Percentiles rank a stretch among this genome's conserved stretches.
Evolutionary conservation across 345 rosid species (phyloP).

Genomic region (Brassica rapa): DNA sequence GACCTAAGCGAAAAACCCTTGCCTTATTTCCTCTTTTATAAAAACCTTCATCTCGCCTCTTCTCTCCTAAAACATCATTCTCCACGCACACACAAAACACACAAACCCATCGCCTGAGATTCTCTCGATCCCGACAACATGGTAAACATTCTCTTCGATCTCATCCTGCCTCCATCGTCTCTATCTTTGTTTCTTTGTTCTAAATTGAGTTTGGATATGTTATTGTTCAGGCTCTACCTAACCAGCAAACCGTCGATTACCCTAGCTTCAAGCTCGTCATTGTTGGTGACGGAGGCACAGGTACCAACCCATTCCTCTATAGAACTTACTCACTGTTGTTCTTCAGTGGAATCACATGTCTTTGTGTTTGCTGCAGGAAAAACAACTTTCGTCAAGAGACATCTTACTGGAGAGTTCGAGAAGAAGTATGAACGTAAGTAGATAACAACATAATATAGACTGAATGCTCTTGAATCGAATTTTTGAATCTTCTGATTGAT

Average conservation of each 20-base stretch:
- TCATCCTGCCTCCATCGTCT: not conserved
- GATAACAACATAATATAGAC: not conserved
- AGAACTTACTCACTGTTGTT: not conserved
- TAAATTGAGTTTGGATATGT: not conserved
- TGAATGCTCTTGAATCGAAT: not conserved
- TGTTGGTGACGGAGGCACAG: constrained; percentile 95
- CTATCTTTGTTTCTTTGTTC: not conserved
- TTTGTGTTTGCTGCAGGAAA: constrained; percentile 53
- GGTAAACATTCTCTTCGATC: constrained; percentile 4
- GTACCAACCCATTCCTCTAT: constrained; percentile 36
- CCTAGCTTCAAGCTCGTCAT: constrained; percentile 93
- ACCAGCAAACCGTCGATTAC: constrained; percentile 64
- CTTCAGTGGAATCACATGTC: not conserved
- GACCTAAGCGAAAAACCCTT: constrained; percentile 42
- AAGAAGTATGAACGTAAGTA: constrained; percentile 92
- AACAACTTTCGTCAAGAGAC: constrained; percentile 88
- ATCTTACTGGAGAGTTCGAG: constrained; percentile 95
- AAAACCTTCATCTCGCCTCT: constrained; percentile 24
- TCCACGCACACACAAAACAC: not conserved
- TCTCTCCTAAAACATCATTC: not conserved
- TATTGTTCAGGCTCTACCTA: constrained; percentile 64
- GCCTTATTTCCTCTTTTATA: constrained; percentile 17
- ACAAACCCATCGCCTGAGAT: not conserved
- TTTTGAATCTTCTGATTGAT: not conserved
- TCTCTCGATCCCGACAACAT: constrained; percentile 1